Percentiles rank a stretch among this genome's conserved stretches.
Conservation (phyloP, 345 rosid genomes). For the Syzygium aromaticum region DNA sequence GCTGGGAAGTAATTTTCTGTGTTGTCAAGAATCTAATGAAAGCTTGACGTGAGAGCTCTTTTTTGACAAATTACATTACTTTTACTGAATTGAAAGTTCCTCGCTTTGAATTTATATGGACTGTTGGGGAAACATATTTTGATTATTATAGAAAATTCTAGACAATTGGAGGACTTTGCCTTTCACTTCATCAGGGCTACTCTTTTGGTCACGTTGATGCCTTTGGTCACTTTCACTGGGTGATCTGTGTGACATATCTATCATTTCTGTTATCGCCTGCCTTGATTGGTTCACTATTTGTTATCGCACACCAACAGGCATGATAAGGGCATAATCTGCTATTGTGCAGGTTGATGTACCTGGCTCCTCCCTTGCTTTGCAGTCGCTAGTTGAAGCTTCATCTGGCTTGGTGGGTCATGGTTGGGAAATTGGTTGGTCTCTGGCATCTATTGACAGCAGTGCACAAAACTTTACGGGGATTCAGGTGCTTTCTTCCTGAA, state of each 20-base stretch:
- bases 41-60: not conserved
- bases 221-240: not conserved
- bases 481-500: not conserved
- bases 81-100: not conserved
- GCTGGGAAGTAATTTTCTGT: not conserved
- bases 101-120: not conserved
- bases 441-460: constrained; percentile 40
- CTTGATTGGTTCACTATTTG: not conserved
- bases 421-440: constrained; percentile 97
- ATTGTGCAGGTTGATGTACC: constrained; percentile 76
- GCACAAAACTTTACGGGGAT: constrained; percentile 11
- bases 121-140: not conserved
- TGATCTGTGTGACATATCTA: not conserved
- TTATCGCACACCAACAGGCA: constrained; percentile 3
- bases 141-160: not conserved
- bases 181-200: not conserved
- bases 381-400: constrained; percentile 70
- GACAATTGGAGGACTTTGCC: not conserved
- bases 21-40: not conserved
- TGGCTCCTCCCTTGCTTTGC: constrained; percentile 56
- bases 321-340: not conserved
- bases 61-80: not conserved
- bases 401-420: constrained; percentile 53
- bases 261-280: not conserved
- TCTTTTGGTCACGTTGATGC: not conserved